These are phyloP conservation scores for Aspergillus hiratsukae DNA, from an alignment of 2,329 filamentous ascomycete genomes.

Conservation along the genomic window DNA sequence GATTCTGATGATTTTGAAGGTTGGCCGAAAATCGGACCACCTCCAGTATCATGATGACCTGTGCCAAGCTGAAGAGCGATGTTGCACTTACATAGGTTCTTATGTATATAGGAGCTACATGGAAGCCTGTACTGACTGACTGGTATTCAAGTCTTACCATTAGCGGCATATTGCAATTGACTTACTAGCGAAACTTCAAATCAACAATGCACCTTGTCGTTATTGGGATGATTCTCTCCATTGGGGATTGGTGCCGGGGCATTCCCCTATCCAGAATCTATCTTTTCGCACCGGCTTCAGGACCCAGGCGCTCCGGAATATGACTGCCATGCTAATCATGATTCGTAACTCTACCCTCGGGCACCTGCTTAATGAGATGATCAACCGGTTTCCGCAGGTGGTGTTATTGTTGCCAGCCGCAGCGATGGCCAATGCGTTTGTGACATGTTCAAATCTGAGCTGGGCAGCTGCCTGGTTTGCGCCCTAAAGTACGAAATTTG, in stretches of 20 bases:
- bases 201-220: too few relatives aligned
- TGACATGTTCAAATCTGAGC: neutral
- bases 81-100: too few relatives aligned
- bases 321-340: slow-evolving; percentile 6
- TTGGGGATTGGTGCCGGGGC: neutral
- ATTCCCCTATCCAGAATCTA: slow-evolving; percentile 2
- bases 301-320: slow-evolving; percentile 3
- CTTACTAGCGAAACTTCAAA: too few relatives aligned
- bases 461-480: slow-evolving; percentile 1
- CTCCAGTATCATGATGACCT: too few relatives aligned
- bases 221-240: neutral
- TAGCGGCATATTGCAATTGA: too few relatives aligned
- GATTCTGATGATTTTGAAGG: too few relatives aligned
- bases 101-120: too few relatives aligned
- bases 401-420: slow-evolving; percentile 1
- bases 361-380: too few relatives aligned
- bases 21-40: too few relatives aligned
- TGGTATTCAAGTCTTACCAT: too few relatives aligned
- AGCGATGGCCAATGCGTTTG: slow-evolving; percentile 1
- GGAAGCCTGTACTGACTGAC: too few relatives aligned
- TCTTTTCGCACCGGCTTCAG: slow-evolving; percentile 4
- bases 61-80: too few relatives aligned
- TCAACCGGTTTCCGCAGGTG: neutral
- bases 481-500: slow-evolving; percentile 6
- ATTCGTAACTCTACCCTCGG: neutral